A percentile compares a stretch with the other conserved stretches of the same genome.
Evolutionary conservation across 2,329 filamentous ascomycete species (phyloP).

Genomic region (Fusarium penzigii): DNA sequence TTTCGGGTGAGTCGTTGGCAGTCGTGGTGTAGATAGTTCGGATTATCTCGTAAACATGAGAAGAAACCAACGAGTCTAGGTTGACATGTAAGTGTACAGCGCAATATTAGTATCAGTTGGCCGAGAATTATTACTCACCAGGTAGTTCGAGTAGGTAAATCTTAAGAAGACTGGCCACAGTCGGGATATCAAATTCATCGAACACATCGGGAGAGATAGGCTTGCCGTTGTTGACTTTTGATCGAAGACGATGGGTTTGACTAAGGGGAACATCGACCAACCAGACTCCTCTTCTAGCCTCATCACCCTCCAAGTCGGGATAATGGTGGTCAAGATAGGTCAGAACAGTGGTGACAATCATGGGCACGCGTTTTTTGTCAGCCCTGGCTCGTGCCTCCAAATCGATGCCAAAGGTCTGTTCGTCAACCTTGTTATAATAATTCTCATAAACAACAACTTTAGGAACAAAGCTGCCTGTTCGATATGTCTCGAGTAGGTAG

Average conservation of each 20-base stretch:
- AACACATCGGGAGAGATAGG: conserved; percentile 73
- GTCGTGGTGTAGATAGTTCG: conserved; percentile 93
- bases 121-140: conserved; percentile 55
- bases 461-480: conserved; percentile 88
- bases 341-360: conserved; percentile 88
- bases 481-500: conserved; percentile 95
- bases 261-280: conserved; percentile 85
- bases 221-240: conserved; percentile 85
- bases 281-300: conserved; percentile 90
- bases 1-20: conserved; percentile 72
- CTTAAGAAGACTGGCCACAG: conserved; percentile 89
- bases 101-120: not conserved
- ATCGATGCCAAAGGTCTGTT: conserved; percentile 97
- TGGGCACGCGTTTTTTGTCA: conserved; percentile 91
- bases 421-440: conserved; percentile 97
- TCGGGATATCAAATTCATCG: conserved; percentile 88
- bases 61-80: conserved; percentile 93
- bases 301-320: conserved; percentile 94
- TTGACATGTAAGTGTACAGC: conserved; percentile 25
- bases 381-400: conserved; percentile 92
- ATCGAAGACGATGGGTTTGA: conserved; percentile 81
- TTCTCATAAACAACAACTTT: conserved; percentile 95
- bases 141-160: conserved; percentile 94
- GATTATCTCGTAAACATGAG: conserved; percentile 97
- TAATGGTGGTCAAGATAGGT: conserved; percentile 97